phyloP scores from a whole-genome alignment of 2,329 filamentous ascomycete genomes.

The Botryotinia convoluta region DNA sequence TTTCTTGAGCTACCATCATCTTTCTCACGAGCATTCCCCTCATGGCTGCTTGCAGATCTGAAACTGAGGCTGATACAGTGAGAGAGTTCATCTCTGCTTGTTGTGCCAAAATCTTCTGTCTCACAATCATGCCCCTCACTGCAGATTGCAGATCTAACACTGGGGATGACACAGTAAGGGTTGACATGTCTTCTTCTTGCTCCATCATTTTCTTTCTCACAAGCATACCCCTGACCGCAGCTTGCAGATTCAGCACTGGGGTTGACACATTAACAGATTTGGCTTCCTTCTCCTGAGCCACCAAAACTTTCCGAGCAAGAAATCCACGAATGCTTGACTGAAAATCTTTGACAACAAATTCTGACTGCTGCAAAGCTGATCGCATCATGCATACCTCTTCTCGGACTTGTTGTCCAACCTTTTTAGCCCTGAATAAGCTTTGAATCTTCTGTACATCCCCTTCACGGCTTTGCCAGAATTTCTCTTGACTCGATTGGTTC shows the following conservation, averaged over 20 bases:
- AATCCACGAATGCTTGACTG: slow-evolving; percentile 67
- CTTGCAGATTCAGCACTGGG: slow-evolving; percentile 51
- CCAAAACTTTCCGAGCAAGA: slow-evolving; percentile 57
- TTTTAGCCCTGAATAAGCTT: slow-evolving; percentile 71
- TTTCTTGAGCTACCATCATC: not conserved
- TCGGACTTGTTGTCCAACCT: slow-evolving; percentile 45
- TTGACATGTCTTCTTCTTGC: not conserved
- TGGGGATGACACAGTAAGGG: slow-evolving; percentile 46
- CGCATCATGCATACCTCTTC: slow-evolving; percentile 54
- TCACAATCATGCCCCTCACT: slow-evolving; percentile 45
- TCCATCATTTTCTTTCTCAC: slow-evolving; percentile 43
- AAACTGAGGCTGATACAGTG: slow-evolving; percentile 50
- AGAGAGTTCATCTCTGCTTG: not conserved
- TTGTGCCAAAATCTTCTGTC: slow-evolving; percentile 38
- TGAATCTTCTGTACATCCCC: slow-evolving; percentile 75
- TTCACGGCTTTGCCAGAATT: slow-evolving; percentile 68
- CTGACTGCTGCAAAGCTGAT: slow-evolving; percentile 60
- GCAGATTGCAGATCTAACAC: slow-evolving; percentile 48
- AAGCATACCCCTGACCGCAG: slow-evolving; percentile 40
- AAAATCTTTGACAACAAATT: slow-evolving; percentile 62
- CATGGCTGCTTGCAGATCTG: slow-evolving; percentile 43
- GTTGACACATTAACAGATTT: slow-evolving; percentile 44
- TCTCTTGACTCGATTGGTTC: slow-evolving; percentile 59
- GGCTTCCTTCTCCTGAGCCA: slow-evolving; percentile 56
- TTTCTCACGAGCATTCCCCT: slow-evolving; percentile 8